phyloP scores from a whole-genome alignment of 371 early-diverging fungal genomes.

The Umbelopsis sp. region DNA sequence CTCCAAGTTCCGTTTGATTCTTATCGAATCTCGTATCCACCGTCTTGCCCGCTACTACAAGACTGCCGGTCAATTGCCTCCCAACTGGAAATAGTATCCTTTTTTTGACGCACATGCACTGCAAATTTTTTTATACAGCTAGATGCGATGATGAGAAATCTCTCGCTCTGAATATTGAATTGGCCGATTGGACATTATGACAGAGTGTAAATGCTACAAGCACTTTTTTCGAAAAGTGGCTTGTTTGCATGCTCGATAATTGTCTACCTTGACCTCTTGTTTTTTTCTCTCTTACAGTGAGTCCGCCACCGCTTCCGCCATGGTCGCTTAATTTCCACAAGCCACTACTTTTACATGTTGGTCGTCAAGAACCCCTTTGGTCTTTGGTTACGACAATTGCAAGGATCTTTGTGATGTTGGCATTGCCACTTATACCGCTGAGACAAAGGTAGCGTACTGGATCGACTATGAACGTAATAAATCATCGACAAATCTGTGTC shows the following conservation, averaged over 20 bases:
- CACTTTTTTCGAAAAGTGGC: background rate
- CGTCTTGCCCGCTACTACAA: conserved; percentile 99
- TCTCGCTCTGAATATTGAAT: background rate
- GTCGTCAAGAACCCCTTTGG: background rate
- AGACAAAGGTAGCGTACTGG: conserved; percentile 17
- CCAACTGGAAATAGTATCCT: conserved; percentile 94
- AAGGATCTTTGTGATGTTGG: background rate
- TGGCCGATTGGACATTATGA: conserved; percentile 19
- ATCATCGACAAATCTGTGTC: background rate
- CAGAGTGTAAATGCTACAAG: conserved; percentile 9
- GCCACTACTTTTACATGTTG: background rate
- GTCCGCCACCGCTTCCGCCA: conserved; percentile 19
- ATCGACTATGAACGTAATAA: conserved; percentile 9
- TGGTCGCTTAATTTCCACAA: conserved; percentile 15
- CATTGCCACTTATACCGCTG: background rate
- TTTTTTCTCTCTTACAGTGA: conserved; percentile 19
- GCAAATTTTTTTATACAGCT: background rate
- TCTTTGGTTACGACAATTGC: conserved; percentile 8
- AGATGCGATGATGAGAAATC: background rate
- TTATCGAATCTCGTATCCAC: conserved; percentile 98
- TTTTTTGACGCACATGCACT: conserved; percentile 16
- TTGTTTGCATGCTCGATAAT: conserved; percentile 16
- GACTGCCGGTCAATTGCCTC: conserved; percentile 95
- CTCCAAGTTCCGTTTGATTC: conserved; percentile 99
- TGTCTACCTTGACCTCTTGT: conserved; percentile 18